These are phyloP conservation scores for Stachybotrys chartarum DNA, from an alignment of 2,329 filamentous ascomycete species.

Conservation along the genomic window DNA sequence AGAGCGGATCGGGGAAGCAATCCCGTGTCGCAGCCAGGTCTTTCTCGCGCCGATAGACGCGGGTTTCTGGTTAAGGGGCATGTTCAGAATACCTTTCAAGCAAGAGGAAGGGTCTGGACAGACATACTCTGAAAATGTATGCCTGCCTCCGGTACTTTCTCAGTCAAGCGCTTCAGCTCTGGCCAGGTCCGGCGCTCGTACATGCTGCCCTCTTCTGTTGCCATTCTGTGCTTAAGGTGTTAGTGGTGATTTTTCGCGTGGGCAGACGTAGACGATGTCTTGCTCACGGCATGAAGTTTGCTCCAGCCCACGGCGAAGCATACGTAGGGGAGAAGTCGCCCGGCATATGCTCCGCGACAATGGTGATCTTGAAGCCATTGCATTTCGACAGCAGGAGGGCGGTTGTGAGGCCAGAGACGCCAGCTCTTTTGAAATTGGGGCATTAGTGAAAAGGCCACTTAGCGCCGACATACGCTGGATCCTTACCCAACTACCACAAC, in stretches of 20 bases:
- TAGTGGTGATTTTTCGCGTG: background rate
- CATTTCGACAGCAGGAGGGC: constrained; percentile 40
- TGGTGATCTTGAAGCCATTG: constrained; percentile 47
- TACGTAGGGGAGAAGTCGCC: constrained; percentile 92
- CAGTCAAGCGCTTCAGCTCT: constrained; percentile 50
- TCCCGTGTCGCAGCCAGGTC: constrained; percentile 36
- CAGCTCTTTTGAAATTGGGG: constrained; percentile 26
- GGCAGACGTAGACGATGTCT: constrained; percentile 19
- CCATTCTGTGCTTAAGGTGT: constrained; percentile 30
- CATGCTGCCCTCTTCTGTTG: constrained; percentile 30
- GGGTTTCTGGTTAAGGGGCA: constrained; percentile 28
- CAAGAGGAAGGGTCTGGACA: background rate
- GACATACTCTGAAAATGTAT: constrained; percentile 66
- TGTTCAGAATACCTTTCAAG: constrained; percentile 2
- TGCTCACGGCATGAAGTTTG: constrained; percentile 64
- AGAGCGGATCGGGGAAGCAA: constrained; percentile 53
- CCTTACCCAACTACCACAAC: constrained; percentile 27
- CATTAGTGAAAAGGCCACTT: background rate
- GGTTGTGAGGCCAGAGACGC: constrained; percentile 44
- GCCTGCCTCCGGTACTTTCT: constrained; percentile 66
- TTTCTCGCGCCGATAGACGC: constrained; percentile 50
- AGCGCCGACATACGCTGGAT: background rate
- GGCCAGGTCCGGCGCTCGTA: constrained; percentile 62
- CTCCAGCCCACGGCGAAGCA: constrained; percentile 82
- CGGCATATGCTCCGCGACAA: constrained; percentile 84